Percentiles rank a stretch among this genome's conserved stretches.
phyloP scores from a whole-genome alignment of 1,139 yeast species.

The Candida mesenterica region DNA sequence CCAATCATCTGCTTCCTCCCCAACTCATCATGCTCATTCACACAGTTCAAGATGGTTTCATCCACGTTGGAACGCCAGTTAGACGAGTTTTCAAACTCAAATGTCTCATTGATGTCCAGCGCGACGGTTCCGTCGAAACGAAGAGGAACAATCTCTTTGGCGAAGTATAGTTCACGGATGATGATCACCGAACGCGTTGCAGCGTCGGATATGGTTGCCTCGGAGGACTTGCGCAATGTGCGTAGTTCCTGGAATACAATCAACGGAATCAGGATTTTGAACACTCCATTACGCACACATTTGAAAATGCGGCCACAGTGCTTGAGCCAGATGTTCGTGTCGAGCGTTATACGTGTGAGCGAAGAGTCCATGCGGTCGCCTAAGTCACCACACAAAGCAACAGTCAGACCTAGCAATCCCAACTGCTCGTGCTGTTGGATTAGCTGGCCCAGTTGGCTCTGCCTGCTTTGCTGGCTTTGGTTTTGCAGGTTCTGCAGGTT shows the following conservation, averaged over 20 bases:
- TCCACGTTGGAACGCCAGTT: conserved; percentile 62
- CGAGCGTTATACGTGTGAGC: conserved; percentile 62
- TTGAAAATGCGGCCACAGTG: conserved; percentile 77
- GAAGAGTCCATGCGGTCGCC: conserved; percentile 54
- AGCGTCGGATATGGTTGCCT: conserved; percentile 74
- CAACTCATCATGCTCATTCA: conserved; percentile 47
- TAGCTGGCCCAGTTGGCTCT: too few species aligned
- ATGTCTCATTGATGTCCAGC: conserved; percentile 52
- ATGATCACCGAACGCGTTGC: conserved; percentile 79
- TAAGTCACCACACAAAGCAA: conserved; percentile 44
- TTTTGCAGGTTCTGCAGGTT: conserved; percentile 13
- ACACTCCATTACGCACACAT: conserved; percentile 58
- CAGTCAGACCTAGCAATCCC: too few species aligned
- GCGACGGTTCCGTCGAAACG: conserved; percentile 60
- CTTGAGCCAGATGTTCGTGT: conserved; percentile 78
- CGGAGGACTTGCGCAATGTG: conserved; percentile 70
- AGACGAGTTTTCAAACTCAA: conserved; percentile 63
- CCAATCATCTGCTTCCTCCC: conserved; percentile 41
- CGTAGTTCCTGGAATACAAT: conserved; percentile 78
- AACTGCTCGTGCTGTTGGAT: conserved; percentile 15
- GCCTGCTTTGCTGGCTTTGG: too few species aligned
- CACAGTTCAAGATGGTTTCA: conserved; percentile 57
- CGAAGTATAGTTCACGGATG: conserved; percentile 62
- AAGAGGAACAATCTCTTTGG: conserved; percentile 49
- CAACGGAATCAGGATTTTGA: conserved; percentile 62